Conservation (phyloP, 768 basidiomycete genomes). For the Rhodotorula sphaerocarpa region DNA sequence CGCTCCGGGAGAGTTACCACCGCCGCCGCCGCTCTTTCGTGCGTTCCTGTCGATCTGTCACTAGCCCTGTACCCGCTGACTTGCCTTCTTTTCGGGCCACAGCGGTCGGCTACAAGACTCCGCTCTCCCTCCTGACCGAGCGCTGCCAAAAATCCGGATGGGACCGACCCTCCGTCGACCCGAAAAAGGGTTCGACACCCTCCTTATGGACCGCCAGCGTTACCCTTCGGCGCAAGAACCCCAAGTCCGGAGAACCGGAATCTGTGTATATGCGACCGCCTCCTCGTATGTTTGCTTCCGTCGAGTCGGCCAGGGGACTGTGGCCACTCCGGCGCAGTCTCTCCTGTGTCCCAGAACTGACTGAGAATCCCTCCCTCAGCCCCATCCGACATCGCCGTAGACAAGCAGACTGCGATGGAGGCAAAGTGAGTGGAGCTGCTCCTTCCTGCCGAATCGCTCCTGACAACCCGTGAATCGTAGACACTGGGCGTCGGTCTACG, state of each 20-base stretch:
- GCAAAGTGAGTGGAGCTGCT: slow-evolving; percentile 77
- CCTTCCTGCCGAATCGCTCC: too few species aligned
- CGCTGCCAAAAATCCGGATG: slow-evolving; percentile 85
- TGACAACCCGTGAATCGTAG: not conserved
- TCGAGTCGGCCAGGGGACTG: too few species aligned
- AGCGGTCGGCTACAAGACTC: slow-evolving; percentile 64
- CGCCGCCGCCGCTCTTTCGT: slow-evolving; percentile 32
- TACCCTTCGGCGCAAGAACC: slow-evolving; percentile 58
- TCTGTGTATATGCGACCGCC: slow-evolving; percentile 64
- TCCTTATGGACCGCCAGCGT: slow-evolving; percentile 57
- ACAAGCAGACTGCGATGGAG: slow-evolving; percentile 61
- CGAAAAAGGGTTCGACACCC: slow-evolving; percentile 51
- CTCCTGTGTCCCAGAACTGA: too few species aligned
- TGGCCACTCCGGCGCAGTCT: too few species aligned
- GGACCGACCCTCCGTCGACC: slow-evolving; percentile 73
- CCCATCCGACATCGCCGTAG: slow-evolving; percentile 41
- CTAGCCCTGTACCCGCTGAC: not conserved
- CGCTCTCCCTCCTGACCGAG: slow-evolving; percentile 69
- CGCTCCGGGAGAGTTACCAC: slow-evolving; percentile 21
- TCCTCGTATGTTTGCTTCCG: slow-evolving; percentile 53
- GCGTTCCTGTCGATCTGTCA: too few species aligned
- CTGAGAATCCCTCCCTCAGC: slow-evolving; percentile 3
- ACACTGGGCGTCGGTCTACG: slow-evolving; percentile 28
- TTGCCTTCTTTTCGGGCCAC: not conserved
- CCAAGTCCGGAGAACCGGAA: slow-evolving; percentile 58